Base-by-base conservation (phyloP, 208 protist genomes). In the Wallacemonas sp. region DNA sequence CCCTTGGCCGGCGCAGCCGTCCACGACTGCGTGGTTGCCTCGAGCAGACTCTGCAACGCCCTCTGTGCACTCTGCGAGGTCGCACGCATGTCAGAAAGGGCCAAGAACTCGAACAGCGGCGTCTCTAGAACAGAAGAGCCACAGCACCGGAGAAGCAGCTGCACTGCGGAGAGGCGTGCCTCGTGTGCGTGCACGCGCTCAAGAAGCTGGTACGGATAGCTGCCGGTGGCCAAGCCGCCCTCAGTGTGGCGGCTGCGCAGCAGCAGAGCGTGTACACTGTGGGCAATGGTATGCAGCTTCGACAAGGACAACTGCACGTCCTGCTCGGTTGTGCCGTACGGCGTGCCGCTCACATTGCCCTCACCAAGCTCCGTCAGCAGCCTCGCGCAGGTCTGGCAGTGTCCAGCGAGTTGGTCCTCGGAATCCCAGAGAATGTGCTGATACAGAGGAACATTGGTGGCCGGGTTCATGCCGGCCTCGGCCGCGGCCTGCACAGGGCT, bases 221-320 rank as follows among this genome's bases (percentile, higher is more conserved):
- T 68, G n/a, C 60, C 47, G 19, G 6, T 42, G 5, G 19, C 22
- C 0, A 26, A 2, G 2, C 38, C 44, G 27, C 34, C 47, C 4
- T 66, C 69, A 9, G 28, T 44, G 42, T 44, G 49, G 38, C 46
- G 56, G 51, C 53, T 70, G 70, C 82, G 86, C 15, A 72, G 58
- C 19, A 87, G 60, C 4, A 86, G 76, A 8, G 82, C 86, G 33
- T 86, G 72, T 31, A 87, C 38, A 64, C 61, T 66, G 63, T 89
- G 71, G 41, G 79, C 70, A 49, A 85, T 21, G 42, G 75, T 72
- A 14, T 84, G 77, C 38, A 77, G 54, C n/a, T 81, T 42, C 31
- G 69, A 44, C 15, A 86, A 42, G 12, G 70, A 65, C 21, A 66
- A 54, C 14, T 39, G 51, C 53, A 44, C 53, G 38, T 55, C 61